Evolutionary conservation across 345 rosid genomes (phyloP).

Genomic region (Bruguiera sexangula): DNA sequence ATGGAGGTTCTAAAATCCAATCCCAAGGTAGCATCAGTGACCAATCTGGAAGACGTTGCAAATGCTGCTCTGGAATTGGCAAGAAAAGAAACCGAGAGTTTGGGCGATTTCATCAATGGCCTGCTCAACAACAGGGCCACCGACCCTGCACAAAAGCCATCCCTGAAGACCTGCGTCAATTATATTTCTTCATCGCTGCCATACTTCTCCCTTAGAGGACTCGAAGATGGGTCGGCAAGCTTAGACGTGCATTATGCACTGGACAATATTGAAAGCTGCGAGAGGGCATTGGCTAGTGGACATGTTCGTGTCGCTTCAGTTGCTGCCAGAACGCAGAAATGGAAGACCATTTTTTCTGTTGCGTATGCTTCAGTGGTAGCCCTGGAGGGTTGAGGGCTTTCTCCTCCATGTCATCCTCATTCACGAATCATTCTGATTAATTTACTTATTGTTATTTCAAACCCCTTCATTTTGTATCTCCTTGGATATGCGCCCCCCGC

Average conservation of each 20-base stretch:
- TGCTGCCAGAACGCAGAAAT: neutral
- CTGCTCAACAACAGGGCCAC: neutral
- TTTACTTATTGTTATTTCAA: too few species aligned
- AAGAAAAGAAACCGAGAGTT: neutral
- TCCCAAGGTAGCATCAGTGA: neutral
- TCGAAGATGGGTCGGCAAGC: constrained; percentile 8
- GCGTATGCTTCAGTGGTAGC: constrained; percentile 7
- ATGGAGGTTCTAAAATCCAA: neutral
- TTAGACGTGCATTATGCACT: constrained; percentile 26
- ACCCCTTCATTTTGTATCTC: too few species aligned
- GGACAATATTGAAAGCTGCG: constrained; percentile 11
- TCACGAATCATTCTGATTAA: too few species aligned
- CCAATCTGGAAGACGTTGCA: neutral
- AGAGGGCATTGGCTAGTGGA: neutral
- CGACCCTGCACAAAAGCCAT: neutral
- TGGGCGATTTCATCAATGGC: neutral
- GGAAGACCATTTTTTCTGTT: constrained; percentile 9
- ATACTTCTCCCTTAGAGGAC: constrained; percentile 5
- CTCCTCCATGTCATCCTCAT: too few species aligned
- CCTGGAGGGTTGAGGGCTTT: neutral
- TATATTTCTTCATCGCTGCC: neutral
- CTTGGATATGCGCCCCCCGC: too few species aligned
- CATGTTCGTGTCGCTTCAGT: neutral
- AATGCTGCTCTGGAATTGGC: neutral
- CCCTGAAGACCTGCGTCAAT: constrained; percentile 6